Evolutionary conservation across 768 basidiomycete genomes (phyloP).

Genomic region (Pleurotus tuber-regium): DNA sequence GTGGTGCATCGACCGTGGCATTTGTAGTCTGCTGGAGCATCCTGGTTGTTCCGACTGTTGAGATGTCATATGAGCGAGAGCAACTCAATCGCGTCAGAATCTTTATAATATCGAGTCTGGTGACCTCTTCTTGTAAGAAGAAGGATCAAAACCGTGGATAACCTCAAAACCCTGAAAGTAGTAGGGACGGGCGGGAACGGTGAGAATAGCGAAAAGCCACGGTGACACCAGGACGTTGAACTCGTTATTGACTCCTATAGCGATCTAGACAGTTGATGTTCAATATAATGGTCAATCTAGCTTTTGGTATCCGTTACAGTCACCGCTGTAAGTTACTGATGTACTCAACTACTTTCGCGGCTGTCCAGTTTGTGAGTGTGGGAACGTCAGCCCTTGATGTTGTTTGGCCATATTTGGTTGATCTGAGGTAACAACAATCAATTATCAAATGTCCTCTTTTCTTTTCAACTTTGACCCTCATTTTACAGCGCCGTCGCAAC

Average conservation of each 20-base stretch:
- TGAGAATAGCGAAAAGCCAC: no score
- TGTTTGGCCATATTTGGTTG: neutral
- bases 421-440: slow-evolving; percentile 7
- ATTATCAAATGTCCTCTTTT: slow-evolving; percentile 8
- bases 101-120: neutral
- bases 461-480: slow-evolving; percentile 16
- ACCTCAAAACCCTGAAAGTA: no score
- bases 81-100: no score
- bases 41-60: slow-evolving; percentile 1
- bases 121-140: neutral
- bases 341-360: no score
- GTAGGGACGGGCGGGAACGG: no score
- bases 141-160: neutral
- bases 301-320: no score
- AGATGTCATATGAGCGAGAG: neutral
- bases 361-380: neutral
- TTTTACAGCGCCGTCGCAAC: slow-evolving; percentile 15
- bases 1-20: neutral
- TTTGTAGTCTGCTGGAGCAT: slow-evolving; percentile 5
- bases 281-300: no score
- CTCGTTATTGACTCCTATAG: no score
- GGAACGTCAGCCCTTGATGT: neutral
- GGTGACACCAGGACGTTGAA: no score
- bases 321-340: no score
- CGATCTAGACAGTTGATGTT: no score